A percentile compares a stretch with the other conserved stretches of the same genome.
Evolutionary conservation across 176 grass and related monocot species (phyloP).

Genomic region (Zoysia japonica): DNA sequence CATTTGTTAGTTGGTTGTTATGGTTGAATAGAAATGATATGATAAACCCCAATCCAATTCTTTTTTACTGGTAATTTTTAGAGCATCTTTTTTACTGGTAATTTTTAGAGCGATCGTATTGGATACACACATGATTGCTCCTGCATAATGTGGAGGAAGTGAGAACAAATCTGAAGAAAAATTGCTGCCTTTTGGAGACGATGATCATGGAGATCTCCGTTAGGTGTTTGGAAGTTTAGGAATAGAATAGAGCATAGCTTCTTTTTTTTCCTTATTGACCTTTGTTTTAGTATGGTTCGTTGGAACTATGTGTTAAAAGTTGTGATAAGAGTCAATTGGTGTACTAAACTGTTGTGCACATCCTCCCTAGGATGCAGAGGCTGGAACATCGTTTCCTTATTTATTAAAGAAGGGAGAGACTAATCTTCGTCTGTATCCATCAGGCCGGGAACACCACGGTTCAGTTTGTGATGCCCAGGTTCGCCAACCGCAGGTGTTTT

Average conservation of each 20-base stretch:
- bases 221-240: neutral
- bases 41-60: neutral
- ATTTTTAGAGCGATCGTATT: neutral
- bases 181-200: neutral
- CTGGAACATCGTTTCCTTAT: too few relatives aligned
- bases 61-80: neutral
- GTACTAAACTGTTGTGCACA: too few relatives aligned
- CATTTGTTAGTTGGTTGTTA: neutral
- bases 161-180: neutral
- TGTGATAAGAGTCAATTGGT: too few relatives aligned
- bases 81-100: neutral
- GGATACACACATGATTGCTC: neutral
- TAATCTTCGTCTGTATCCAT: too few relatives aligned
- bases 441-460: too few relatives aligned
- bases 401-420: too few relatives aligned
- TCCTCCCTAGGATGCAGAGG: too few relatives aligned
- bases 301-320: too few relatives aligned
- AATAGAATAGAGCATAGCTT: neutral
- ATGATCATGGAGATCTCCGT: neutral
- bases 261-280: neutral
- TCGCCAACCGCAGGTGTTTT: conserved; percentile 3
- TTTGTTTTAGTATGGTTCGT: neutral
- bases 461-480: too few relatives aligned
- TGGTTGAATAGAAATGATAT: neutral
- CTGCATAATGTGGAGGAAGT: neutral